Conservation (phyloP, 139 green algal genomes). For the Yamagishiella unicocca region DNA sequence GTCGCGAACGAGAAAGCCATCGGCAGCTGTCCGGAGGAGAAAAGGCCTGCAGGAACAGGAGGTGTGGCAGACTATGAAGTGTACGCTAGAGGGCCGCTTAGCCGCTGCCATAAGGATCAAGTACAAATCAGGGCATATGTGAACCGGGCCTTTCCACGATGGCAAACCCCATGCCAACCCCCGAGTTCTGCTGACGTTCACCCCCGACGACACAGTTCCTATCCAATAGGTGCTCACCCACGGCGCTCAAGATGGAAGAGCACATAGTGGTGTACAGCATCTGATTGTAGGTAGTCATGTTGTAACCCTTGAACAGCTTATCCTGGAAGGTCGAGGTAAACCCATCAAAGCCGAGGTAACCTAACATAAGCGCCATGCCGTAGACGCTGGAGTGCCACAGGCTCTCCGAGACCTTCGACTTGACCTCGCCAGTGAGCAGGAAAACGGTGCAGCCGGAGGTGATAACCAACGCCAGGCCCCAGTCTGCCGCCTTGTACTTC, state of each 20-base stretch:
- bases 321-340: slow-evolving; percentile 99
- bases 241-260: slow-evolving; percentile 69
- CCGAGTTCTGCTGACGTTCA: too few relatives aligned
- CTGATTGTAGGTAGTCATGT: slow-evolving; percentile 97
- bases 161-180: too few relatives aligned
- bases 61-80: not conserved
- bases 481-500: slow-evolving; percentile 88
- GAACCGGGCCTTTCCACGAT: too few relatives aligned
- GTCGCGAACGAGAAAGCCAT: slow-evolving; percentile 77
- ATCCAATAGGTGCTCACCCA: slow-evolving; percentile 51
- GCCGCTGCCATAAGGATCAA: too few relatives aligned
- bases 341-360: slow-evolving; percentile 96
- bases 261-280: slow-evolving; percentile 85
- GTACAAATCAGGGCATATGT: too few relatives aligned
- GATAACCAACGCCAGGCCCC: slow-evolving; percentile 80
- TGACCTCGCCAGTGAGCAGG: slow-evolving; percentile 69
- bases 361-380: slow-evolving; percentile 91
- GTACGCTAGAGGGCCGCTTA: too few relatives aligned
- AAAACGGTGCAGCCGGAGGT: slow-evolving; percentile 93
- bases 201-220: not conserved
- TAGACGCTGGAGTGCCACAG: slow-evolving; percentile 63
- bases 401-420: slow-evolving; percentile 57
- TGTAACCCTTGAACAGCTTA: slow-evolving; percentile 92
- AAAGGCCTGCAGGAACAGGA: slow-evolving; percentile 65
- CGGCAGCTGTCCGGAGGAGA: slow-evolving; percentile 74